Evolutionary conservation across 2,329 filamentous ascomycete genomes (phyloP).

Genomic region (Talaromyces funiculosus): DNA sequence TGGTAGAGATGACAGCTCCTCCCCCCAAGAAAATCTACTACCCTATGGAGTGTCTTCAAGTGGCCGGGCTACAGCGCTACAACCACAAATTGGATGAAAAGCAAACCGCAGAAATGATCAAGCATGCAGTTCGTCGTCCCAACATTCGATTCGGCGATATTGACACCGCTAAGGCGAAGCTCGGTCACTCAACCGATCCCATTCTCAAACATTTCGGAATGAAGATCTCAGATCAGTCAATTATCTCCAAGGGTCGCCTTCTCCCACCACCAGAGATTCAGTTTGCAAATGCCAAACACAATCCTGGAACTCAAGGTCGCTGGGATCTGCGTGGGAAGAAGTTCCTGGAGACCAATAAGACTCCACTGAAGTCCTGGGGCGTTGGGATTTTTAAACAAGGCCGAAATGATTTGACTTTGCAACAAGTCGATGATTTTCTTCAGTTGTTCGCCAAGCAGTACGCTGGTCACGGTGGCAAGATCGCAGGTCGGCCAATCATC

Average conservation of each 20-base stretch:
- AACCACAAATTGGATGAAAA: constrained; percentile 53
- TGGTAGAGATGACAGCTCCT: constrained; percentile 50
- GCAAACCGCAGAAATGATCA: constrained; percentile 84
- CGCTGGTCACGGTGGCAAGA: constrained; percentile 54
- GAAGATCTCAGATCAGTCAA: constrained; percentile 58
- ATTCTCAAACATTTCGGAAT: constrained; percentile 70
- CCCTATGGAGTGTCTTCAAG: constrained; percentile 52
- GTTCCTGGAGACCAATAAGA: constrained; percentile 62
- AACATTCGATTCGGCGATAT: constrained; percentile 63
- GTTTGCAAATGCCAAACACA: constrained; percentile 53
- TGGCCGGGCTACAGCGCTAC: constrained; percentile 53
- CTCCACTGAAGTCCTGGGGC: constrained; percentile 66
- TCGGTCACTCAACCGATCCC: constrained; percentile 64
- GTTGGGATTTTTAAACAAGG: constrained; percentile 61
- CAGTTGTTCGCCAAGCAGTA: constrained; percentile 59
- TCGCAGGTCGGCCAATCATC: constrained; percentile 44
- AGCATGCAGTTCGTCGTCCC: constrained; percentile 79
- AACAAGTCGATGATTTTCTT: constrained; percentile 49
- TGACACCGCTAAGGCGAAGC: constrained; percentile 57
- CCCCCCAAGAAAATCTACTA: constrained; percentile 46
- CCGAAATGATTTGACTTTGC: constrained; percentile 41
- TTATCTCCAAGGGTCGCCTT: constrained; percentile 63
- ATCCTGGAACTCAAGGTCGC: constrained; percentile 64
- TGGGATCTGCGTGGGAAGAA: constrained; percentile 84
- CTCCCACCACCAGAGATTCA: constrained; percentile 65